Evolutionary conservation across 805 yeast genomes (phyloP), one percentile per base, ranked within the genome.

Genomic region (Pichia scutulata): DNA sequence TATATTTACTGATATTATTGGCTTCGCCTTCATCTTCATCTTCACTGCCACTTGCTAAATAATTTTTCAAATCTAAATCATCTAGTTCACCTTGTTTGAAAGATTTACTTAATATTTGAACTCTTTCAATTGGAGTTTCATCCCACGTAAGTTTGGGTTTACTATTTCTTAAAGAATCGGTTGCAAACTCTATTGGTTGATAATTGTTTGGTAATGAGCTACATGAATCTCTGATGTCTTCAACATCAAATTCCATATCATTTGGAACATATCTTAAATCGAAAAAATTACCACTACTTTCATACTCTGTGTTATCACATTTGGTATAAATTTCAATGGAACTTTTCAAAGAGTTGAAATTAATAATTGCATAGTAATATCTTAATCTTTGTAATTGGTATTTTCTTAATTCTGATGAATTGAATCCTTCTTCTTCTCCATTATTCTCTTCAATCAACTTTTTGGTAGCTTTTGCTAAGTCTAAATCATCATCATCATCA

Each of bases 111-210:
- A 97, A 78, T 48, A 90, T 66, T 52, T 84, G 80, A 18, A 80
- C 66, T 61, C 99, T 79, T 61, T 89, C 97, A 51, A 82, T 84
- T 7, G 99, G 98, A 0, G 98, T 95, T 70, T 92, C 98, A 67
- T 93, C 99, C 99, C 99, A 93, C 0, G 98, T 90, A 57, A 93
- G 74, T 66, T 88, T 90, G 46, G 93, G 99, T 61, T 90, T 93
- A 16, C 98, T 90, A 63, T 89, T 96, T 65, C 93, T 97, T 52
- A 93, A 74, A 0, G 99, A 99, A 69, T 88, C 97, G 4, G 99
- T 93, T 28, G 87, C 86, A 66, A 93, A 93, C 22, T 70, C 65
- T 48, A 73, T 73, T 19, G 99, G 99, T 57, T 80, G 82, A 67
- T 93, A 93, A 45, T 78, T 78, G 2, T 81, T 69, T 7, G 98